A percentile compares a stretch with the other conserved stretches of the same genome.
Conservation (phyloP, 1,139 yeast genomes). For the Tardiomyces digboiensis region DNA sequence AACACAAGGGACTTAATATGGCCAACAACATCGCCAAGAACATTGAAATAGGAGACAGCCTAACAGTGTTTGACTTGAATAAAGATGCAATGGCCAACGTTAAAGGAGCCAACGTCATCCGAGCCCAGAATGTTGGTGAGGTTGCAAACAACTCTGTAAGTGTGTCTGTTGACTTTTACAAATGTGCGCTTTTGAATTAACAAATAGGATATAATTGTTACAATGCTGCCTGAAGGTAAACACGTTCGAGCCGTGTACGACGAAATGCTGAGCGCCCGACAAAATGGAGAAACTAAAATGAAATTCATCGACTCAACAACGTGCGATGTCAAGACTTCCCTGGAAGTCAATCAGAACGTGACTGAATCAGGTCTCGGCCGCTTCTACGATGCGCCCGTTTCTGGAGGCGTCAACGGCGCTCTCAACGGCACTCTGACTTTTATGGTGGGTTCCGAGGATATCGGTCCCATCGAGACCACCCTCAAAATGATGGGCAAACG, state of each 20-base stretch:
- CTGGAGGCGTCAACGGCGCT: conserved; percentile 56
- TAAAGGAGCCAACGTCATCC: conserved; percentile 10
- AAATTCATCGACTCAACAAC: conserved; percentile 40
- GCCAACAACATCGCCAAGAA: conserved; percentile 42
- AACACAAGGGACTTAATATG: conserved; percentile 38
- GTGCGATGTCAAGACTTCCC: conserved; percentile 43
- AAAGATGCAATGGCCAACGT: conserved; percentile 18
- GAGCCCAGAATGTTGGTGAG: conserved; percentile 26
- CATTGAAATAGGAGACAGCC: conserved; percentile 32
- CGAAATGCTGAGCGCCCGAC: conserved; percentile 42
- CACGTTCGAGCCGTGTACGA: conserved; percentile 40
- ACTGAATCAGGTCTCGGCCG: conserved; percentile 21
- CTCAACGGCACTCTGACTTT: conserved; percentile 46
- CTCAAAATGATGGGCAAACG: conserved; percentile 43
- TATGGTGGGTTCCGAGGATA: conserved; percentile 37
- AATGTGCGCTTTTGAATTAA: no score
- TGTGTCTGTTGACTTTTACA: no score
- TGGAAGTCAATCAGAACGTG: conserved; percentile 23
- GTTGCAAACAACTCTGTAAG: conserved; percentile 27
- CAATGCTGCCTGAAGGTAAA: conserved; percentile 53
- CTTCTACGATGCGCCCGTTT: conserved; percentile 49
- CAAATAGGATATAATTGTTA: conserved; percentile 24
- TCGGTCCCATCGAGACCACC: conserved; percentile 14
- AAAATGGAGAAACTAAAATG: conserved; percentile 32
- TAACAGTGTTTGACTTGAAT: conserved; percentile 38